Evolutionary conservation across 2,329 filamentous ascomycete genomes (phyloP).

Genomic region (Trichoderma koningiopsis): DNA sequence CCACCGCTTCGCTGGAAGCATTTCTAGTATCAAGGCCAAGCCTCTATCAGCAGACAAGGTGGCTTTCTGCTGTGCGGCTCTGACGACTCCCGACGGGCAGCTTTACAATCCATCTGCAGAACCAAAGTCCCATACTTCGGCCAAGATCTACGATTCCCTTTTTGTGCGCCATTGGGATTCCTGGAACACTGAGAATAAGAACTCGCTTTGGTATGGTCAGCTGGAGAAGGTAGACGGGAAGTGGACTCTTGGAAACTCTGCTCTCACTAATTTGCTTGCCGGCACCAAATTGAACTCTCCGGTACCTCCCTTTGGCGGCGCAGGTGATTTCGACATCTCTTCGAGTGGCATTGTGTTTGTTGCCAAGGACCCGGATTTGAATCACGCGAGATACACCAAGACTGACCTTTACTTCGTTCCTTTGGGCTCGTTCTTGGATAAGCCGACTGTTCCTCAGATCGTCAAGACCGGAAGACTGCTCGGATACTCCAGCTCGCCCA

Average conservation of each 20-base stretch:
- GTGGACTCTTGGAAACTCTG: conserved; percentile 47
- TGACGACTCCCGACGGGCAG: conserved; percentile 67
- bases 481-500: conserved; percentile 67
- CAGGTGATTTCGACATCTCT: conserved; percentile 78
- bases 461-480: conserved; percentile 57
- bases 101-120: conserved; percentile 67
- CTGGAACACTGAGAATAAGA: conserved; percentile 69
- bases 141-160: conserved; percentile 70
- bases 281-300: conserved; percentile 65
- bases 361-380: conserved; percentile 71
- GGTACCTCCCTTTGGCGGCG: conserved; percentile 75
- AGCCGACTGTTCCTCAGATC: conserved; percentile 54
- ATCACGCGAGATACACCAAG: conserved; percentile 76
- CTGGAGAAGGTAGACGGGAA: conserved; percentile 50
- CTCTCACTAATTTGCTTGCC: conserved; percentile 65
- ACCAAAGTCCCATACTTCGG: conserved; percentile 62
- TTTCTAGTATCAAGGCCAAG: conserved; percentile 63
- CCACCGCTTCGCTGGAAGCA: conserved; percentile 49
- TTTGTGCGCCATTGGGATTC: conserved; percentile 84
- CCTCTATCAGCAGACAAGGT: conserved; percentile 52
- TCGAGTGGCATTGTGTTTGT: conserved; percentile 69
- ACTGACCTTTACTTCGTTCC: conserved; percentile 77
- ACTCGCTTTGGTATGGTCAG: conserved; percentile 72
- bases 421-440: conserved; percentile 61
- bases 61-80: conserved; percentile 62